phyloP scores from a whole-genome alignment of 805 yeast species.

The Starmerella tilneyi region DNA sequence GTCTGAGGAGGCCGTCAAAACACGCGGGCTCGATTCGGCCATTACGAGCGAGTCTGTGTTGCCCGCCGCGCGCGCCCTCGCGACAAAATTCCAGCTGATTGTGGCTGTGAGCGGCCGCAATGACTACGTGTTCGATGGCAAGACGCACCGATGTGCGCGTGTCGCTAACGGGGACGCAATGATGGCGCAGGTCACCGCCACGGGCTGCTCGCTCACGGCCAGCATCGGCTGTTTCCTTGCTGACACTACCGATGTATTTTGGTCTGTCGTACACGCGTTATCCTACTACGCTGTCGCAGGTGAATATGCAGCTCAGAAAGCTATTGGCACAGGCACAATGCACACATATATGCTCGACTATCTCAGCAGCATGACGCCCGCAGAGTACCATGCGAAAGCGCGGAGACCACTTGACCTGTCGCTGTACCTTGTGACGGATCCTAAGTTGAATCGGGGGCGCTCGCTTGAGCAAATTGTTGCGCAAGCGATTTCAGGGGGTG shows the following conservation, averaged over 20 bases:
- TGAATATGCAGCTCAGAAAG: slow-evolving; percentile 18
- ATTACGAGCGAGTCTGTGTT: slow-evolving; percentile 17
- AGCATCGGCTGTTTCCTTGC: slow-evolving; percentile 20
- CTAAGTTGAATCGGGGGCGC: slow-evolving; percentile 16
- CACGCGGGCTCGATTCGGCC: slow-evolving; percentile 23
- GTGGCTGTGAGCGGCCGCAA: slow-evolving; percentile 22
- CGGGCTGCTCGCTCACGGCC: slow-evolving; percentile 24
- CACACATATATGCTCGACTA: slow-evolving; percentile 19
- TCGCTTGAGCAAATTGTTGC: slow-evolving; percentile 21
- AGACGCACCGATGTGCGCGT: slow-evolving; percentile 8
- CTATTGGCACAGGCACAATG: slow-evolving; percentile 23
- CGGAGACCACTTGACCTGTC: slow-evolving; percentile 19
- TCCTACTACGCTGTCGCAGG: slow-evolving; percentile 24
- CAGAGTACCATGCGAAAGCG: slow-evolving; percentile 14
- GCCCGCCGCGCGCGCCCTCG: slow-evolving; percentile 20
- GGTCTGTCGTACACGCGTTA: slow-evolving; percentile 12
- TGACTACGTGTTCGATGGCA: slow-evolving; percentile 21
- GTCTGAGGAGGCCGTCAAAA: slow-evolving; percentile 27
- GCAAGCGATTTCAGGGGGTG: slow-evolving; percentile 58
- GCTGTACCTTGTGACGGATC: slow-evolving; percentile 25
- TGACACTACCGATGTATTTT: slow-evolving; percentile 7
- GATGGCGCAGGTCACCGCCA: slow-evolving; percentile 25
- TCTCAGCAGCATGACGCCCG: slow-evolving; percentile 17
- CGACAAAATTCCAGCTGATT: slow-evolving; percentile 8
- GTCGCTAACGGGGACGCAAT: slow-evolving; percentile 20